A percentile compares a stretch with the other conserved stretches of the same genome.
phyloP scores from a whole-genome alignment of 2,329 filamentous ascomycete genomes.

The Coniochaeta pulveracea region DNA sequence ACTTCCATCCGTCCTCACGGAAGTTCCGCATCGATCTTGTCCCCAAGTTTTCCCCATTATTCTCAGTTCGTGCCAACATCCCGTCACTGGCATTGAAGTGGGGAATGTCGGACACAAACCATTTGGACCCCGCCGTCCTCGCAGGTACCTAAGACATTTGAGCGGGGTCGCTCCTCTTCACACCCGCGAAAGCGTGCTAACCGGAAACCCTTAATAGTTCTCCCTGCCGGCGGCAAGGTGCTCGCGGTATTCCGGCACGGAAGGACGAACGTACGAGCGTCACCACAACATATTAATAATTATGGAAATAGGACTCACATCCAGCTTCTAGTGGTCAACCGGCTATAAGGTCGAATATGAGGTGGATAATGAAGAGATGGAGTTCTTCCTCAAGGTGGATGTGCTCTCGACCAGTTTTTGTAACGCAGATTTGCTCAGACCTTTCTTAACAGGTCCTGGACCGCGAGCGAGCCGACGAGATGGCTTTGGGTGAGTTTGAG shows the following conservation, averaged over 20 bases:
- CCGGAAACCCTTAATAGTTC: neutral
- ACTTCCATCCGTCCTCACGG: no score
- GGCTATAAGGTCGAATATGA: conserved; percentile 3
- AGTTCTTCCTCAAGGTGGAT: conserved; percentile 4
- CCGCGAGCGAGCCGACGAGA: neutral
- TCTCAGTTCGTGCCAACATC: no score
- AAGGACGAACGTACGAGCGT: conserved; percentile 3
- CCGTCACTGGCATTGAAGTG: neutral
- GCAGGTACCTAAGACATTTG: no score
- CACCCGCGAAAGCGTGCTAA: neutral
- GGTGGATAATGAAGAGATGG: conserved; percentile 1
- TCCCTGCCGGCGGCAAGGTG: conserved; percentile 2
- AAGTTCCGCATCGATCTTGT: no score
- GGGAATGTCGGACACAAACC: neutral
- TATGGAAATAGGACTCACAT: neutral
- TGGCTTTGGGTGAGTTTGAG: conserved; percentile 2
- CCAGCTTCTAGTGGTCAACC: neutral
- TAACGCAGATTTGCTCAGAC: neutral
- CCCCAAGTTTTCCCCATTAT: no score
- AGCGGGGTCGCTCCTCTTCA: no score
- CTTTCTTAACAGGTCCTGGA: neutral
- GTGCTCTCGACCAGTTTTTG: neutral
- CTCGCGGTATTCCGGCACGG: neutral
- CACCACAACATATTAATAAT: neutral
- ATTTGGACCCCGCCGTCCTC: conserved; percentile 3